Conservation (phyloP, 2,329 filamentous ascomycete genomes). For the Pochonia chlamydosporia region DNA sequence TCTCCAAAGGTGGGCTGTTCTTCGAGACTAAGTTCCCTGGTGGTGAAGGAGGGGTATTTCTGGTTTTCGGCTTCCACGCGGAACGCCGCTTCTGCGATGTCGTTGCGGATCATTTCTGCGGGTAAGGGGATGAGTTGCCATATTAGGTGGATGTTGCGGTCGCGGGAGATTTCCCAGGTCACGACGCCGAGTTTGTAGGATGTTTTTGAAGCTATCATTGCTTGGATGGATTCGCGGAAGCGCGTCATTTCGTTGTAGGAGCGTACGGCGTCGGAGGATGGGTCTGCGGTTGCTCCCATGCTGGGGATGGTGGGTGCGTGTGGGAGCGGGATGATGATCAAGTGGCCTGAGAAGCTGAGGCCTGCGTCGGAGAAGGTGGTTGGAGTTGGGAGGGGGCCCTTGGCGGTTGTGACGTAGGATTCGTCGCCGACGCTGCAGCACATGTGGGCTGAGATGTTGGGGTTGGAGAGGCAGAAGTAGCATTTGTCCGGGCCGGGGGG, state of each 20-base stretch:
- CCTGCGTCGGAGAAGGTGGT: conserved; percentile 59
- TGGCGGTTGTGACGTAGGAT: conserved; percentile 83
- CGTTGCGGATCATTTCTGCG: conserved; percentile 58
- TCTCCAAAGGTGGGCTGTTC: conserved; percentile 47
- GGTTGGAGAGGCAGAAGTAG: conserved; percentile 93
- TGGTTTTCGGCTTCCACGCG: conserved; percentile 79
- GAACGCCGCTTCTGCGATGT: conserved; percentile 83
- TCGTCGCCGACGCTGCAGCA: conserved; percentile 85
- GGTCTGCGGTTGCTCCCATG: conserved; percentile 51
- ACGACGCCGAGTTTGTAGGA: conserved; percentile 67
- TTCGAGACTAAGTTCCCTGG: conserved; percentile 43
- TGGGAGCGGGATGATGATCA: conserved; percentile 83
- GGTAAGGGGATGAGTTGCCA: conserved; percentile 89
- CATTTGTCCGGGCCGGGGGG: conserved; percentile 71
- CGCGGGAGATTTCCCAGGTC: conserved; percentile 87
- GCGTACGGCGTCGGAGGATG: conserved; percentile 48
- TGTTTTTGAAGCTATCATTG: conserved; percentile 60
- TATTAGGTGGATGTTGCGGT: conserved; percentile 77
- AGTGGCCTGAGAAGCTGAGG: conserved; percentile 74
- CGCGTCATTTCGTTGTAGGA: conserved; percentile 77
- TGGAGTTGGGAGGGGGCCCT: conserved; percentile 74
- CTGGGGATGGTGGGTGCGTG: conserved; percentile 71
- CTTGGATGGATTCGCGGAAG: conserved; percentile 71
- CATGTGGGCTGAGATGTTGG: conserved; percentile 77
- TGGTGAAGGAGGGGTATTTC: conserved; percentile 45